Evolutionary conservation across 1,139 yeast species (phyloP), one percentile per base, ranked within the genome.

Genomic region (Sugiyamaella novakii): DNA sequence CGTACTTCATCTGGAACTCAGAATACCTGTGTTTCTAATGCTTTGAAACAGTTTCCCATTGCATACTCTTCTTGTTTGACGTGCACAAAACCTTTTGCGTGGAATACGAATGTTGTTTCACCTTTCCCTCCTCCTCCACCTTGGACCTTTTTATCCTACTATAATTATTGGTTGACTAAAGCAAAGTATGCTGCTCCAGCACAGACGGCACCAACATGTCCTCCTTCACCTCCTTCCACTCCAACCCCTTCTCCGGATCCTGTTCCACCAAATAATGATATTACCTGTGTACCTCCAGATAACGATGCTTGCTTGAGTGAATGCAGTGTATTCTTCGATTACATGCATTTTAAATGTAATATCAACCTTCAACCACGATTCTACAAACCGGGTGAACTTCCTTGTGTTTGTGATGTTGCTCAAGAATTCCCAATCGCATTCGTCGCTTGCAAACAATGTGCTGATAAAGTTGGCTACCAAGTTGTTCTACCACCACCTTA

Each of bases 91-190:
- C 29, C 15, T n/a, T 36, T 22, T 21, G n/a, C 3, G 28, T 36
- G 40, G 40, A 27, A 36, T 36, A 36, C 43, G 5, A 27, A 21
- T 15, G 14, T 24, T 8, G 11, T 29, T 19, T 27, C 43, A 5
- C 43, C 43, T 4, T 29, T 10, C 28, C 43, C 43, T 27, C 43
- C 43, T 3, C 43, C 43, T 5, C 43, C 43, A 15, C 43, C 43
- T 15, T 29, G 25, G 25, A 28, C n/a, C 8, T 27, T 11, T 5
- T 19, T 39, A 34, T 15, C 43, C 2, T 29, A 39, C 22, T 36
- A 36, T 36, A 36, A 36, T n/a, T 36, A 36, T 36, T 36, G 29
- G 29, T 14, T 36, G 30, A 8, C 40, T 5, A n/a, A 17, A n/a
- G 29, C 40, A 3, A 36, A 10, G 3, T 36, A 42, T 22, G 17